phyloP scores from a whole-genome alignment of 1,284 basidiomycete genomes.

The Trametes pubescens region DNA sequence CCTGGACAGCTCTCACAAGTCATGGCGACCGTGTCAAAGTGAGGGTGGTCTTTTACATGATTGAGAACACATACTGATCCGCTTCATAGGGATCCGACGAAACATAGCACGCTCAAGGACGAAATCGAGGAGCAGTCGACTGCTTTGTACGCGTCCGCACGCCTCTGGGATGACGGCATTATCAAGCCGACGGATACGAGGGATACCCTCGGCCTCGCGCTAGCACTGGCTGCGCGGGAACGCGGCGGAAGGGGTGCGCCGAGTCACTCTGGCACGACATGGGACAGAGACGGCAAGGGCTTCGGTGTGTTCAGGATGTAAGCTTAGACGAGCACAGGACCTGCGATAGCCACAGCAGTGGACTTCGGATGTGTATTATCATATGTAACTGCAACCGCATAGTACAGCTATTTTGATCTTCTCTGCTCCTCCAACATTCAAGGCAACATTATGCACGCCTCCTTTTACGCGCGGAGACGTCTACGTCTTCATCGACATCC shows the following conservation, averaged over 20 bases:
- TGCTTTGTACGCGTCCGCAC: constrained; percentile 87
- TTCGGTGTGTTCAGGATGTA: constrained; percentile 94
- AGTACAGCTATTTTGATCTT: constrained; percentile 1
- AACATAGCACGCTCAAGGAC: constrained; percentile 76
- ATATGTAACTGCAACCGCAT: constrained; percentile 3
- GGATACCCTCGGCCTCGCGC: constrained; percentile 85
- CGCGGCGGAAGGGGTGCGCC: constrained; percentile 35
- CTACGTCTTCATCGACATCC: constrained; percentile 41
- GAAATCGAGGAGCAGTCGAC: constrained; percentile 91
- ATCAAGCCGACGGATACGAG: constrained; percentile 93
- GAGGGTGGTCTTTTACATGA: constrained; percentile 34
- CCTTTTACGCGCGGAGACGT: constrained; percentile 34
- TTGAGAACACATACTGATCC: background rate
- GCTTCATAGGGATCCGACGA: constrained; percentile 71
- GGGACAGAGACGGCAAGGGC: constrained; percentile 78
- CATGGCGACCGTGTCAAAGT: constrained; percentile 91
- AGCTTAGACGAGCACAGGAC: constrained; percentile 24
- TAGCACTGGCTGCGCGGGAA: constrained; percentile 75
- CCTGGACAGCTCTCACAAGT: constrained; percentile 92
- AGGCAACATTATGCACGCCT: constrained; percentile 29
- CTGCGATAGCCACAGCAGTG: background rate
- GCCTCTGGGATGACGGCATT: constrained; percentile 96
- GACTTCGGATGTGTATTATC: constrained; percentile 13
- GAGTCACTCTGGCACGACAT: constrained; percentile 53
- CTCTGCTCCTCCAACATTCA: background rate